Evolutionary conservation across 108 stramenopile species (phyloP), one percentile per base, ranked within the genome.

Genomic region (Conticribra weissflogii): DNA sequence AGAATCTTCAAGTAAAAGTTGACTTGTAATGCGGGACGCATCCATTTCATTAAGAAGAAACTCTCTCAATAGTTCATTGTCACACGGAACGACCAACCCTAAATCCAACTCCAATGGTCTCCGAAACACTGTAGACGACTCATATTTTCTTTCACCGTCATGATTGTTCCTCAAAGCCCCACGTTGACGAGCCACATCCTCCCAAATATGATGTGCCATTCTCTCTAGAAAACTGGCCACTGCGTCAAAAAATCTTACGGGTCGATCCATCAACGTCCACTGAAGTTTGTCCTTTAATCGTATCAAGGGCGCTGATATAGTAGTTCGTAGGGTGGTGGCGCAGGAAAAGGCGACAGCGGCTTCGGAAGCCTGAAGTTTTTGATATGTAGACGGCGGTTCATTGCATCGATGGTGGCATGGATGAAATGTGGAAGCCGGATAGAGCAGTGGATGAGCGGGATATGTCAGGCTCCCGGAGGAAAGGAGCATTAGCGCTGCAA

Each of bases 81-180:
- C 32, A 50, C 76, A 77, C 25, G 76, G 76, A 21, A 77, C 68
- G 3, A 34, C 48, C 57, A 56, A 31, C 23, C 47, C 47, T 61
- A 77, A 58, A 59, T 77, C 76, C 15, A 77, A 44, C 59, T 77
- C 76, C 1, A 63, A 68, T 1, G 55, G 66, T 22, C 54, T 21
- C n/a, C 22, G 19, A 28, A 29, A 8, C 47, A 25, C 44, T 21
- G 27, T 36, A 7, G 48, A 21, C 4, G 5, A 47, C 54, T 27
- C 21, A 45, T 58, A 24, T 46, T 72, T 30, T 30, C 32, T 47
- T 48, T 46, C 62, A 29, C n/a, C n/a, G n/a, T n/a, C n/a, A n/a
- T n/a, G n/a, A n/a, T 41, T 41, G 36, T 2, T 24, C 23, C 24
- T 24, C 46, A 62, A 65, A 17, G 56, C 53, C 19, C 29, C 28